A percentile compares a stretch with the other conserved stretches of the same genome.
Evolutionary conservation across 352 stramenopile genomes (phyloP).

Genomic region (Pythium monospermum): DNA sequence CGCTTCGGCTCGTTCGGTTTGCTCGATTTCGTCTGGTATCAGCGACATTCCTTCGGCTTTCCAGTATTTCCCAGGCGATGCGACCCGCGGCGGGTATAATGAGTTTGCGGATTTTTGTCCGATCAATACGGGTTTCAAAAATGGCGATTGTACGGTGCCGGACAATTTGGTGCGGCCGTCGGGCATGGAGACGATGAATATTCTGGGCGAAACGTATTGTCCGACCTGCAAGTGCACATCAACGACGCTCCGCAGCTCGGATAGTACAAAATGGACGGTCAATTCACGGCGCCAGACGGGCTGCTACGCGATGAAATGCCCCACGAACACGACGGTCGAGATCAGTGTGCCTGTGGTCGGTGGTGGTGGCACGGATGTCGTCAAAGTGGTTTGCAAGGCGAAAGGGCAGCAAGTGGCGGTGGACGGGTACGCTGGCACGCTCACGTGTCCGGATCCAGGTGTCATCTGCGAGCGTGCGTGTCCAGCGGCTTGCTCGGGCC

Average conservation of each 20-base stretch:
- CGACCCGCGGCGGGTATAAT: constrained; percentile 46
- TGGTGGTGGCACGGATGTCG: constrained; percentile 9
- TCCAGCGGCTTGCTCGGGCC: constrained; percentile 24
- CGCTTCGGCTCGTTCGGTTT: constrained; percentile 59
- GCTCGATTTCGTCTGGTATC: constrained; percentile 35
- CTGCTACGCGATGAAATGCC: constrained; percentile 74
- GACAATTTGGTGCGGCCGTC: constrained; percentile 44
- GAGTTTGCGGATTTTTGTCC: constrained; percentile 76
- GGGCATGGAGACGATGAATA: constrained; percentile 59
- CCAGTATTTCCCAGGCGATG: constrained; percentile 62
- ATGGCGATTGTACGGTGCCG: constrained; percentile 58
- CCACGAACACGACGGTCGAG: constrained; percentile 30
- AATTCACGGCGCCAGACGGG: constrained; percentile 54
- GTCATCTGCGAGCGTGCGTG: constrained; percentile 47
- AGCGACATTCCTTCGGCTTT: constrained; percentile 39
- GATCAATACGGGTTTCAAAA: constrained; percentile 63
- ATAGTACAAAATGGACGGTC: constrained; percentile 58
- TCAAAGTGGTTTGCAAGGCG: constrained; percentile 37
- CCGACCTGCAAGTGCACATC: constrained; percentile 64
- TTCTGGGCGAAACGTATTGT: constrained; percentile 74
- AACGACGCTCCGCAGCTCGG: constrained; percentile 53
- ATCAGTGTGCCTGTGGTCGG: constrained; percentile 30
- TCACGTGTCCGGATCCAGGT: constrained; percentile 64
- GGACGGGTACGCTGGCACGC: constrained; percentile 36
- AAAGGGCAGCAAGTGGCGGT: constrained; percentile 38